Base-by-base conservation (phyloP, 768 basidiomycete genomes). In the Sarcodon sp. region DNA sequence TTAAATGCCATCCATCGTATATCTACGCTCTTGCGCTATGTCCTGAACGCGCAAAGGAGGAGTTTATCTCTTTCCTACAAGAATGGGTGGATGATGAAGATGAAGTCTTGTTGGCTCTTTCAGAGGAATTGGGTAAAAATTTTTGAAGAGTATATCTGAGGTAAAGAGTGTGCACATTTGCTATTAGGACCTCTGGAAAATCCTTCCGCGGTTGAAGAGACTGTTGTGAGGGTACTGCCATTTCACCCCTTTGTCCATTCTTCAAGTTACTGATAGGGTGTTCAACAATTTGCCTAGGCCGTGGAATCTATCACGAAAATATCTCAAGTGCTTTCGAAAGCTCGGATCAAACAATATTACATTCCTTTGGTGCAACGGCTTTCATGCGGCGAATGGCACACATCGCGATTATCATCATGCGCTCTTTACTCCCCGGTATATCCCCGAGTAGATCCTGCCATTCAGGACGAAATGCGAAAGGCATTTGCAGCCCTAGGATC, bases 11-110 rank as follows among this genome's bases (percentile, higher is more conserved):
- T 99, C 54, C 91, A 92, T 66, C 88, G 93, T 66, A 79, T 99
- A 59, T 91, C 92, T 46, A 99, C 96, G 94, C 94, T 5, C 77
- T 99, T 53, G 96, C 96, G 13, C 75, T 99, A 46, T 94, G 96
- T 6, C 81, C 91, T 38, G 87, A 93, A 71, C 87, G 96, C 56
- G 88, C 93, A 21, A 80, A 94, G 53, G 87, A 91, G 48, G 96
- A 99, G 63, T 78, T 99, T 56, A 78, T 99, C 53, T 89, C 92
- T 1, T 99, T 99, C 71, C 78, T 99, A 47, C 90, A 92, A 68
- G 94, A 99, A 60, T 93, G 91, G n/a, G 82, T 99, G 55, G 96
- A 99, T 64, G 96, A 99, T 59, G 96, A 99, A 66, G 96, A 99
- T 64, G 96, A 99, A 60, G 93, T 99, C 32, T 71, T 99, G 37